phyloP scores from a whole-genome alignment of 140 eudicot genomes.

The Bidens hawaiensis region DNA sequence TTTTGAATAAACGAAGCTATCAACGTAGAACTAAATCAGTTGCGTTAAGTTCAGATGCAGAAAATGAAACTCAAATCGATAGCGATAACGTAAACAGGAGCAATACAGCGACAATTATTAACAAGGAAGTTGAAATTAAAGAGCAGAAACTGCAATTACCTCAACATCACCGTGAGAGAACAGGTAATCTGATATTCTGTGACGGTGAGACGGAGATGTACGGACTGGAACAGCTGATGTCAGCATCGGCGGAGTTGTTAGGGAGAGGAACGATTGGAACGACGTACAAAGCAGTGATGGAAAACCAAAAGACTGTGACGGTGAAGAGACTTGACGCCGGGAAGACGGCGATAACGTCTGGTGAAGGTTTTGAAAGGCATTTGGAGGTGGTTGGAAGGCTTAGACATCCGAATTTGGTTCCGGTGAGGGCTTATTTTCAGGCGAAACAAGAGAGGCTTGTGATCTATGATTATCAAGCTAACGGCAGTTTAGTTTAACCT shows the following conservation, averaged over 20 bases:
- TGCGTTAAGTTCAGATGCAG: slow-evolving; percentile 22
- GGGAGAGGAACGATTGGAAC: slow-evolving; percentile 81
- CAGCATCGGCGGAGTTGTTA: slow-evolving; percentile 75
- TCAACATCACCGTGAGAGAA: slow-evolving; percentile 34
- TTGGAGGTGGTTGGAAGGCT: slow-evolving; percentile 60
- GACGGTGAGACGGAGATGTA: slow-evolving; percentile 52
- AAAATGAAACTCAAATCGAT: background rate
- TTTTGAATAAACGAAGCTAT: slow-evolving; percentile 27
- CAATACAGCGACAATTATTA: slow-evolving; percentile 10
- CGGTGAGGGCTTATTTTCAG: slow-evolving; percentile 71
- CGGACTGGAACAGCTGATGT: slow-evolving; percentile 60
- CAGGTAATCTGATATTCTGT: slow-evolving; percentile 51
- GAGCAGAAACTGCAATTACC: slow-evolving; percentile 36
- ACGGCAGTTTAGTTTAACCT: slow-evolving; percentile 81
- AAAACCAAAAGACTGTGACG: slow-evolving; percentile 47
- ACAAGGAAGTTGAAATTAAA: slow-evolving; percentile 24
- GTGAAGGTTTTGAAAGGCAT: slow-evolving; percentile 60
- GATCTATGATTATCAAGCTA: slow-evolving; percentile 69
- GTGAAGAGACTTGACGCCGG: slow-evolving; percentile 72
- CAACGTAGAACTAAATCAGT: slow-evolving; percentile 29
- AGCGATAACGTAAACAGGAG: background rate
- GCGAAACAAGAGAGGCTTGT: slow-evolving; percentile 65
- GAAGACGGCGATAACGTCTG: slow-evolving; percentile 50
- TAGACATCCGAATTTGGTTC: slow-evolving; percentile 74
- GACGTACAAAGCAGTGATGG: slow-evolving; percentile 71